A percentile compares a stretch with the other conserved stretches of the same genome.
Conservation (phyloP, 805 yeast genomes). For the Torulaspora franciscae region DNA sequence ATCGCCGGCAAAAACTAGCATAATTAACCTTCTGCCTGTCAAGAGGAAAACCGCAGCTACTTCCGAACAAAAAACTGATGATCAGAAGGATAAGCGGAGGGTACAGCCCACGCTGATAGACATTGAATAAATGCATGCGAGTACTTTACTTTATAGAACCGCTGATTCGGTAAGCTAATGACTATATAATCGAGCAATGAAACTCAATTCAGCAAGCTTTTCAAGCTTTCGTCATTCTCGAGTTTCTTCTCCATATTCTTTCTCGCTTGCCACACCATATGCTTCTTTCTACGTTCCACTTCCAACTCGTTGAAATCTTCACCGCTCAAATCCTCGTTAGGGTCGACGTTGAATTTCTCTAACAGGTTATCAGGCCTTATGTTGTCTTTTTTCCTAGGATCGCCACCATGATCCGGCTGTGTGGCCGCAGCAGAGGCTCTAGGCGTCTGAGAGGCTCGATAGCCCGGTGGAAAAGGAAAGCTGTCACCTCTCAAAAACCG, state of each 20-base stretch:
- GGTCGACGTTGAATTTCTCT: constrained; percentile 25
- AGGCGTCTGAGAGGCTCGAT: constrained; percentile 20
- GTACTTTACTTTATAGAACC: constrained; percentile 1
- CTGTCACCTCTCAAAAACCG: constrained; percentile 56
- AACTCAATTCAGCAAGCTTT: constrained; percentile 3
- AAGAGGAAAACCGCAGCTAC: constrained; percentile 13
- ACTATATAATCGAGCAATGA: neutral
- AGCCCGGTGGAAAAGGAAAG: constrained; percentile 53
- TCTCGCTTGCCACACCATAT: constrained; percentile 58
- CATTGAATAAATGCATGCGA: neutral
- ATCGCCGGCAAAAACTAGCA: constrained; percentile 3
- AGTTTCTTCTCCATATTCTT: constrained; percentile 43
- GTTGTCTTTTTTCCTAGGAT: constrained; percentile 31
- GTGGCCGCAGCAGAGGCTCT: constrained; percentile 5
- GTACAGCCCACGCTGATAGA: constrained; percentile 22
- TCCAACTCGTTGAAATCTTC: constrained; percentile 18
- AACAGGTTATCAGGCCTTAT: constrained; percentile 33
- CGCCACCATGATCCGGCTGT: constrained; percentile 15
- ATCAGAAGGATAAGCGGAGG: constrained; percentile 18
- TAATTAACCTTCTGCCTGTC: constrained; percentile 23
- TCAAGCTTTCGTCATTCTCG: constrained; percentile 11
- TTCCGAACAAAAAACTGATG: neutral
- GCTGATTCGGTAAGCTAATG: constrained; percentile 1
- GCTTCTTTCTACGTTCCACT: constrained; percentile 30
- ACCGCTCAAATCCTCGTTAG: constrained; percentile 20